Percentiles rank a stretch among this genome's conserved stretches.
Evolutionary conservation across 2,329 filamentous ascomycete genomes (phyloP).

Genomic region (Aspergillus fischeri): DNA sequence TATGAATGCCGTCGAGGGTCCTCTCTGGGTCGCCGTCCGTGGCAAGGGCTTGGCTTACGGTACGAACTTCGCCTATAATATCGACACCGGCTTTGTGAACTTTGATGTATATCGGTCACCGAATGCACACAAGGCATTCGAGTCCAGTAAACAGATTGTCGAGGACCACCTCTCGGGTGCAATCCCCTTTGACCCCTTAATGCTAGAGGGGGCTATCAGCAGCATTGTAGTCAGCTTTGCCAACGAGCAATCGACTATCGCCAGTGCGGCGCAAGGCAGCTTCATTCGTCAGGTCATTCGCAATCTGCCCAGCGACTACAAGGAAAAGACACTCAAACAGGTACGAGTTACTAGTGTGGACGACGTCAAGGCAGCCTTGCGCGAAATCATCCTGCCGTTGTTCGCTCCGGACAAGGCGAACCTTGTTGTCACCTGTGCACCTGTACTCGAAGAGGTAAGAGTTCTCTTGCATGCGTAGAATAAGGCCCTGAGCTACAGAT

Average conservation of each 20-base stretch:
- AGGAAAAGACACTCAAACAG: constrained; percentile 68
- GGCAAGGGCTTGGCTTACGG: constrained; percentile 93
- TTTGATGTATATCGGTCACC: constrained; percentile 89
- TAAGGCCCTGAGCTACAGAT: constrained; percentile 8
- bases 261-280: constrained; percentile 73
- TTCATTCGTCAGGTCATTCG: constrained; percentile 79
- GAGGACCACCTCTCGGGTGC: constrained; percentile 68
- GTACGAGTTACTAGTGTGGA: constrained; percentile 72
- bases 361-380: constrained; percentile 71
- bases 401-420: constrained; percentile 80
- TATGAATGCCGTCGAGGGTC: constrained; percentile 88
- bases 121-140: constrained; percentile 80
- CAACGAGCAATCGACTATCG: constrained; percentile 83
- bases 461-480: background rate
- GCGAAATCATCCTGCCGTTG: constrained; percentile 69
- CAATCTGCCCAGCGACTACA: constrained; percentile 72
- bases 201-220: constrained; percentile 86
- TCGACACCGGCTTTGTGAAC: constrained; percentile 74
- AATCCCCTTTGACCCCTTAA: constrained; percentile 69
- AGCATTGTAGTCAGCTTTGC: constrained; percentile 82
- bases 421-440: constrained; percentile 81
- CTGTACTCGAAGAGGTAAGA: constrained; percentile 77
- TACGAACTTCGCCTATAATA: constrained; percentile 69
- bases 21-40: constrained; percentile 88
- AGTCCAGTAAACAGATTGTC: constrained; percentile 70